phyloP scores from a whole-genome alignment of 805 yeast species.

The Babjeviella inositovora region DNA sequence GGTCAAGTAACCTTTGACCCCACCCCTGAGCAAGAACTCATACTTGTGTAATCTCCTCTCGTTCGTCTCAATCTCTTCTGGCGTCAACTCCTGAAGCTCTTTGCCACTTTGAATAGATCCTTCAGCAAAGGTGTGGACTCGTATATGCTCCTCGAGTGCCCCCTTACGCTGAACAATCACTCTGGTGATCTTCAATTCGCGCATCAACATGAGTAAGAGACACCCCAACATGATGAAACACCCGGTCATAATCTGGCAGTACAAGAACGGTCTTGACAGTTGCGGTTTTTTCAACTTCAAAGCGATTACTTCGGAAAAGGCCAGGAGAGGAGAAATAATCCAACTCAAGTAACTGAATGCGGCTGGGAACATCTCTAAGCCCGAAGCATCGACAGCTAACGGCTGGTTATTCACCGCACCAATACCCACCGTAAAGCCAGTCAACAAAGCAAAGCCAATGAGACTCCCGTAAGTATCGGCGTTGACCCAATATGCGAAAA shows the following conservation, averaged over 20 bases:
- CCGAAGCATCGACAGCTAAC: conserved; percentile 10
- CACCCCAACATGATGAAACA: conserved; percentile 10
- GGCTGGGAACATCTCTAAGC: conserved; percentile 9
- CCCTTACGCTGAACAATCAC: too few relatives aligned
- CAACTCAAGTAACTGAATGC: conserved; percentile 16
- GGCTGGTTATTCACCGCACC: conserved; percentile 13
- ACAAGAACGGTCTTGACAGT: conserved; percentile 11
- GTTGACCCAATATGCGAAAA: conserved; percentile 33
- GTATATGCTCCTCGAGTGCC: too few relatives aligned
- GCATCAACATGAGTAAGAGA: too few relatives aligned
- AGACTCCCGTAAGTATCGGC: conserved; percentile 20
- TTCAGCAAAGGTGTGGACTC: too few relatives aligned
- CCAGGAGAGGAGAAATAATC: conserved; percentile 11
- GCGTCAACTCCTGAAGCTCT: too few relatives aligned
- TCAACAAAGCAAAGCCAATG: conserved; percentile 20
- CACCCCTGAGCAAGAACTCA: too few relatives aligned
- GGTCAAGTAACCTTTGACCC: too few relatives aligned
- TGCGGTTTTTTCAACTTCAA: conserved; percentile 22
- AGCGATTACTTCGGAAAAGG: conserved; percentile 39
- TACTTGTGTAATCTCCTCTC: too few relatives aligned
- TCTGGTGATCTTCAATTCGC: too few relatives aligned
- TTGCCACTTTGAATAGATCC: too few relatives aligned
- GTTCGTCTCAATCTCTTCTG: too few relatives aligned
- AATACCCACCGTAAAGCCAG: conserved; percentile 29
- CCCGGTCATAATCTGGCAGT: conserved; percentile 23